Percentiles rank a stretch among this genome's conserved stretches.
phyloP scores from a whole-genome alignment of 345 rosid genomes.

The Ricinus communis region DNA sequence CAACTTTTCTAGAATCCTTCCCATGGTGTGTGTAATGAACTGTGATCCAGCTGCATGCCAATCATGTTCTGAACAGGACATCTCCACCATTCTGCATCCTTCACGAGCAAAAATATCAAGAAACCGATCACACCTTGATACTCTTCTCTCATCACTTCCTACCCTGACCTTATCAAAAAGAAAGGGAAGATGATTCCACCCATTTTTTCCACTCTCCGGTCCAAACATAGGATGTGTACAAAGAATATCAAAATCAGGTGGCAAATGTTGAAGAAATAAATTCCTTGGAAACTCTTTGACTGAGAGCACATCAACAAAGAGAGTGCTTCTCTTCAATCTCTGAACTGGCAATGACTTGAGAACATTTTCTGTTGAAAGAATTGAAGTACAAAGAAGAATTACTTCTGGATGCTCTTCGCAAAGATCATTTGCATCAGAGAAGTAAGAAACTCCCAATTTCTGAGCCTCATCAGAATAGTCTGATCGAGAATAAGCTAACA shows the following conservation, averaged over 20 bases:
- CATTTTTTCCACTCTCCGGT: conserved; percentile 78
- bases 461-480: conserved; percentile 58
- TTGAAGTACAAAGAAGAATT: conserved; percentile 68
- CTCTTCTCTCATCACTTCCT: conserved; percentile 46
- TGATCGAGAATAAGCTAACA: conserved; percentile 69
- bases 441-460: conserved; percentile 56
- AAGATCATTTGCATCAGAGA: conserved; percentile 57
- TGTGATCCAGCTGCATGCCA: conserved; percentile 82
- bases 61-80: conserved; percentile 87
- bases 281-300: conserved; percentile 78
- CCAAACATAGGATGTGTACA: conserved; percentile 92
- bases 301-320: conserved; percentile 85
- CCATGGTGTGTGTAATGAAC: conserved; percentile 78
- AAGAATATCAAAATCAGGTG: conserved; percentile 62
- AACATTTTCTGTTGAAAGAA: conserved; percentile 71
- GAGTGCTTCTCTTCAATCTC: conserved; percentile 74
- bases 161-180: conserved; percentile 76
- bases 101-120: conserved; percentile 66
- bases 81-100: conserved; percentile 83
- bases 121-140: conserved; percentile 50
- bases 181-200: conserved; percentile 68
- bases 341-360: conserved; percentile 66
- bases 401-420: conserved; percentile 90
- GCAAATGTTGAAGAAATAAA: conserved; percentile 51
- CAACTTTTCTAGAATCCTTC: conserved; percentile 71